phyloP scores from a whole-genome alignment of 129 eudicot species.

The Smallanthus sonchifolius region DNA sequence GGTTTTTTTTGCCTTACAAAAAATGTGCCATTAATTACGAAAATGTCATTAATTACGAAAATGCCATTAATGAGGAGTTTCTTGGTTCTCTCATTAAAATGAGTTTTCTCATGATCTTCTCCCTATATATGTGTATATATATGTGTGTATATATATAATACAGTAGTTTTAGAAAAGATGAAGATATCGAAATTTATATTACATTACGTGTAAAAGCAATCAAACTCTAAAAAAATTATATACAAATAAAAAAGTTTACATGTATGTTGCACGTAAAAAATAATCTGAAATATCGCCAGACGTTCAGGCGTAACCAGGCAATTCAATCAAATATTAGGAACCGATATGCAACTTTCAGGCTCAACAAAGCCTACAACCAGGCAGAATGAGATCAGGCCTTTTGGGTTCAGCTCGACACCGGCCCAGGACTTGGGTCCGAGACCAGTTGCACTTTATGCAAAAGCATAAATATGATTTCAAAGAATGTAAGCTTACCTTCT shows the following conservation, averaged over 20 bases:
- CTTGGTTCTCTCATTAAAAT: too few relatives aligned
- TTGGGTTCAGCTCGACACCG: neutral
- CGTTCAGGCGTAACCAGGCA: neutral
- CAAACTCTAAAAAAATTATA: neutral
- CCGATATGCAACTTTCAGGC: neutral
- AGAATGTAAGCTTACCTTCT: constrained; percentile 50
- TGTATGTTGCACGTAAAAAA: neutral
- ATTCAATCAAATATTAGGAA: neutral
- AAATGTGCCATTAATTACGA: too few relatives aligned
- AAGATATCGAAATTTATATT: neutral
- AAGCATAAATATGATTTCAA: constrained; percentile 9
- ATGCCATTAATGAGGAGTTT: too few relatives aligned
- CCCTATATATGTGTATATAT: too few relatives aligned
- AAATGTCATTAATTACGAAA: too few relatives aligned
- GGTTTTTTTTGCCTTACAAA: too few relatives aligned
- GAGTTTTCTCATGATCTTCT: too few relatives aligned
- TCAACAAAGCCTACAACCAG: neutral
- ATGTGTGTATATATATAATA: neutral
- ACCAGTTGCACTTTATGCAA: constrained; percentile 2
- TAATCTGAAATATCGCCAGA: neutral
- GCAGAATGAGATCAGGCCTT: neutral
- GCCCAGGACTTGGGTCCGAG: neutral
- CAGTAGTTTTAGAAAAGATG: neutral
- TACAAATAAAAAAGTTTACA: neutral
- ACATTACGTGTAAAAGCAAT: neutral